A percentile compares a stretch with the other conserved stretches of the same genome.
phyloP scores from a whole-genome alignment of 2,329 filamentous ascomycete genomes.

The Epichloe coenophiala region DNA sequence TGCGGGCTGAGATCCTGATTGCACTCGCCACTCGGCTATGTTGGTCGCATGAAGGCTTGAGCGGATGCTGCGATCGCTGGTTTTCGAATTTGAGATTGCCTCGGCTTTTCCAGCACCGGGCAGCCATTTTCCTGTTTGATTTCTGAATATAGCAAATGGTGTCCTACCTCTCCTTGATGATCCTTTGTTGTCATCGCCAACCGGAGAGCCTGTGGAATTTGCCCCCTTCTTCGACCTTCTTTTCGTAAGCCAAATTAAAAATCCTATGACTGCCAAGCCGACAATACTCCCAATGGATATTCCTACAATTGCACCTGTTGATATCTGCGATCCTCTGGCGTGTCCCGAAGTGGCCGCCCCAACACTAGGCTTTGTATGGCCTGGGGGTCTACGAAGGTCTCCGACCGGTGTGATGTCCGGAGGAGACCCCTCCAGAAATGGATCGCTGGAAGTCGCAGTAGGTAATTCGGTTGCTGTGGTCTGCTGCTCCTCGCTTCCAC shows the following conservation, averaged over 20 bases:
- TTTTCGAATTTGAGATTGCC: conserved; percentile 8
- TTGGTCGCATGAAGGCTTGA: not conserved
- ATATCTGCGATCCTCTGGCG: not conserved
- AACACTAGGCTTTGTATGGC: not conserved
- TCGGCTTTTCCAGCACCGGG: conserved; percentile 14
- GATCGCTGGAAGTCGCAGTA: not conserved
- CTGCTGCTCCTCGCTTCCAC: not conserved
- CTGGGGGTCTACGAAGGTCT: not conserved
- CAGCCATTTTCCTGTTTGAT: not conserved
- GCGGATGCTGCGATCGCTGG: not conserved
- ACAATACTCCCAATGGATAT: conserved; percentile 37
- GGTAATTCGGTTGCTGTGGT: not conserved
- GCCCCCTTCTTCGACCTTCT: conserved; percentile 15
- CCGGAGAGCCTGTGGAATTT: not conserved
- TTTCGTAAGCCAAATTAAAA: conserved; percentile 38
- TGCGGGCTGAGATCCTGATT: not conserved
- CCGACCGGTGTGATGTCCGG: not conserved
- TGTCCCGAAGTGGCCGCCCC: not conserved
- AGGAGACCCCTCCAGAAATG: not conserved
- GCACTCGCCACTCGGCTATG: not conserved
- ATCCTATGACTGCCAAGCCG: conserved; percentile 26
- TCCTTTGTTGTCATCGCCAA: conserved; percentile 17
- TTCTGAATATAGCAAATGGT: not conserved
- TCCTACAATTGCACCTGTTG: conserved; percentile 30
- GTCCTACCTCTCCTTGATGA: conserved; percentile 10